These are phyloP conservation scores for Iris macrosiphon DNA, from an alignment of 106 monocot genomes.

Conservation along the genomic window DNA sequence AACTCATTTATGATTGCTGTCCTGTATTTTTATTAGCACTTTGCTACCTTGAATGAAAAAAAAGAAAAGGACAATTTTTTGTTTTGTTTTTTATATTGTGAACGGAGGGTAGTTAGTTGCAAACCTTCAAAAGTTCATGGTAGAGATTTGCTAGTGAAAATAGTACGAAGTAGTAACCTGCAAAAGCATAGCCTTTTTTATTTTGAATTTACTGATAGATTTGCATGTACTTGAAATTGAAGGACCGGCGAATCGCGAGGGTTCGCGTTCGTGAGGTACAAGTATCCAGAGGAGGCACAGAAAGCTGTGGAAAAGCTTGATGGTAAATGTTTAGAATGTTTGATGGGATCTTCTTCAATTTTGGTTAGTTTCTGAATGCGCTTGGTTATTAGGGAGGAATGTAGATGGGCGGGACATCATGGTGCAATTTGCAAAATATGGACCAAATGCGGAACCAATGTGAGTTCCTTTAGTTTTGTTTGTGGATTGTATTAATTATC, in stretches of 20 bases:
- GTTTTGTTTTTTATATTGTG: too few relatives aligned
- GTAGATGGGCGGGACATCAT: constrained; percentile 87
- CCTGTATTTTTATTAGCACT: too few relatives aligned
- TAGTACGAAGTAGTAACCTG: too few relatives aligned
- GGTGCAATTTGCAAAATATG: constrained; percentile 98
- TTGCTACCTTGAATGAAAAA: too few relatives aligned
- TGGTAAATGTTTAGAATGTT: constrained; percentile 22
- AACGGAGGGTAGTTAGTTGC: too few relatives aligned
- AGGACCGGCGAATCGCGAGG: constrained; percentile 94
- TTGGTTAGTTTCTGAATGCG: background rate
- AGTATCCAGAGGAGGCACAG: constrained; percentile 85
- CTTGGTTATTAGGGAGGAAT: constrained; percentile 42
- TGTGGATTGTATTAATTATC: too few relatives aligned
- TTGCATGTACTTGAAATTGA: background rate
- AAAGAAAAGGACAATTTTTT: too few relatives aligned
- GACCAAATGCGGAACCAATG: constrained; percentile 94
- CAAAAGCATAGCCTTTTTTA: background rate
- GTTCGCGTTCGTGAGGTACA: constrained; percentile 95
- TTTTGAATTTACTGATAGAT: background rate
- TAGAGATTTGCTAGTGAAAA: too few relatives aligned
- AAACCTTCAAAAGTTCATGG: too few relatives aligned
- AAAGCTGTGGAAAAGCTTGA: constrained; percentile 89
- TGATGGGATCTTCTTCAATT: background rate
- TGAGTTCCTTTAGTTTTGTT: constrained; percentile 18
- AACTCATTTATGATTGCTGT: too few relatives aligned